phyloP scores from a whole-genome alignment of 148 eudicot species.

The Vaccinium darrowii region DNA sequence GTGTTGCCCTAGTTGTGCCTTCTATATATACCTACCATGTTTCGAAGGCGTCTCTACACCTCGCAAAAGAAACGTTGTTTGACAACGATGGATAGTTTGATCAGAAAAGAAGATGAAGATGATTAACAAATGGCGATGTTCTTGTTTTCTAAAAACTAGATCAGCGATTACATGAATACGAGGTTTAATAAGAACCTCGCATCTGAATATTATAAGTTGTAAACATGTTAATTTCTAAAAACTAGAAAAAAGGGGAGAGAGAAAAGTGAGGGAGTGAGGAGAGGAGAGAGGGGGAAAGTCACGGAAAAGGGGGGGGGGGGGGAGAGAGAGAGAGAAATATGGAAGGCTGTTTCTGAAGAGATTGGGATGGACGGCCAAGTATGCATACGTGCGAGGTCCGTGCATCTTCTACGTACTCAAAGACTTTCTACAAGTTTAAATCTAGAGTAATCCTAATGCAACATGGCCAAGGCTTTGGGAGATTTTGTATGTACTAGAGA shows the following conservation, averaged over 20 bases:
- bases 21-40: no score
- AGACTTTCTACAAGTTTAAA: no score
- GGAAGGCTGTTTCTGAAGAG: no score
- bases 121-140: neutral
- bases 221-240: no score
- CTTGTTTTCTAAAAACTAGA: neutral
- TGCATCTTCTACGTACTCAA: no score
- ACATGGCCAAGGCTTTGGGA: no score
- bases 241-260: neutral
- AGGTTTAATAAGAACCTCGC: constrained; percentile 3
- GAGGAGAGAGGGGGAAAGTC: accelerated
- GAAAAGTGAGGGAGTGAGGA: accelerated
- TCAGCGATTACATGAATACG: neutral
- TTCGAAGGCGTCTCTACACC: neutral
- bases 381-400: no score
- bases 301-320: no score
- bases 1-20: no score
- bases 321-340: no score
- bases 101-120: neutral
- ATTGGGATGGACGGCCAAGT: no score
- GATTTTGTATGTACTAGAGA: neutral
- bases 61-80: neutral
- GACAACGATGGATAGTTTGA: neutral
- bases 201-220: neutral
- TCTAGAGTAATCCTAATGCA: no score